phyloP scores from a whole-genome alignment of 1,284 basidiomycete genomes.

The Apiotrichum akiyoshidainum region DNA sequence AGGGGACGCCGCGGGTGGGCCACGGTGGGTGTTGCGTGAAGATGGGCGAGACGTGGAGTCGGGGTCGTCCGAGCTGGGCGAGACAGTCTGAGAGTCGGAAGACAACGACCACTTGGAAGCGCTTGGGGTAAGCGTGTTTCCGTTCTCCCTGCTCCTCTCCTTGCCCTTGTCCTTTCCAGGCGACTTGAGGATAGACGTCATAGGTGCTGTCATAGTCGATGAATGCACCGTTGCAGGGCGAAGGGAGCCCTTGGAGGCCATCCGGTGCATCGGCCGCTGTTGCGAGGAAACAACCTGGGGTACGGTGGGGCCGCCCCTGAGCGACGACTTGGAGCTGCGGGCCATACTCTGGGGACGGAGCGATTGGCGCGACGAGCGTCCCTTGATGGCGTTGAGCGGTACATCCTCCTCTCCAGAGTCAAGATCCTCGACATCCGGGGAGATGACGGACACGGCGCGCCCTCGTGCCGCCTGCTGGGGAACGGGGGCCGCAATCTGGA shows the following conservation, averaged over 20 bases:
- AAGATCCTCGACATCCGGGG: neutral
- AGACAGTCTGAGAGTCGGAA: slow-evolving; percentile 10
- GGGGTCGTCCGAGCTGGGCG: slow-evolving; percentile 9
- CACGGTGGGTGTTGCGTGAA: slow-evolving; percentile 1
- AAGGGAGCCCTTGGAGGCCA: neutral
- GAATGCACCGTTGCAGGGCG: slow-evolving; percentile 2
- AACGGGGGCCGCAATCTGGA: slow-evolving; percentile 5
- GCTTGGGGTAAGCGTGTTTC: neutral
- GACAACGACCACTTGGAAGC: slow-evolving; percentile 23
- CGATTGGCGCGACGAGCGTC: slow-evolving; percentile 4
- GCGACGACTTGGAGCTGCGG: neutral
- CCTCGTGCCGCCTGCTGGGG: neutral
- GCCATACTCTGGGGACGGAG: neutral
- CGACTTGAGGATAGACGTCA: no score
- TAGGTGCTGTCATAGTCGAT: neutral
- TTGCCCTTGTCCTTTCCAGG: no score
- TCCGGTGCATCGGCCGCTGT: neutral
- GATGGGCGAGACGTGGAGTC: slow-evolving; percentile 8
- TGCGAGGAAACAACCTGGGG: neutral
- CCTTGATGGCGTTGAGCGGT: slow-evolving; percentile 8
- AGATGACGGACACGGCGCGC: neutral
- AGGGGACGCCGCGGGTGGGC: neutral
- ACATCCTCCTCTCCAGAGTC: slow-evolving; percentile 8
- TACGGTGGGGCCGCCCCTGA: neutral
- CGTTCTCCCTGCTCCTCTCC: no score